Conservation (phyloP, 139 green algal species). For the Eudorina sp. region DNA sequence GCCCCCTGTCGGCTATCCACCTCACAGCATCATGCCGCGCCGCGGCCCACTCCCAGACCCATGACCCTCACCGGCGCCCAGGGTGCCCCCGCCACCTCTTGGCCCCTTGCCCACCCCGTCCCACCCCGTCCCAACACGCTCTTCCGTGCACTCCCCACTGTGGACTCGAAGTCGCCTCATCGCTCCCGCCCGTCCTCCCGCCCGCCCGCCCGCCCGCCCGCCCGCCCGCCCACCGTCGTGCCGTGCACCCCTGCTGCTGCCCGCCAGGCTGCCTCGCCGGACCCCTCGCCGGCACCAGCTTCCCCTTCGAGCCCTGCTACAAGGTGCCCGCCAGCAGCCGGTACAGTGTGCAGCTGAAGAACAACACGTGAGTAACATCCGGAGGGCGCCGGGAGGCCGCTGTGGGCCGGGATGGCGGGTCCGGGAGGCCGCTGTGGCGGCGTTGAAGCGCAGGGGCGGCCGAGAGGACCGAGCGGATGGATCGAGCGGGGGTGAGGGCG, state of each 20-base stretch:
- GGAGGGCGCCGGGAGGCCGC: background rate
- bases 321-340: slow-evolving; percentile 8
- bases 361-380: slow-evolving; percentile 41
- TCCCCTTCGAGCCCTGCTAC: slow-evolving; percentile 28
- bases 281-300: background rate
- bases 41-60: too few species aligned
- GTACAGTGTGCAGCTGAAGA: background rate
- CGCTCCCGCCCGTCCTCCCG: background rate
- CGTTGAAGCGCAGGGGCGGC: background rate
- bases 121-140: too few species aligned
- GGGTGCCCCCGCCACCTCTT: too few species aligned
- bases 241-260: background rate
- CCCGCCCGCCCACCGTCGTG: background rate
- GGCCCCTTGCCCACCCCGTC: too few species aligned
- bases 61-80: too few species aligned
- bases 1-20: too few species aligned
- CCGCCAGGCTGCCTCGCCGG: background rate
- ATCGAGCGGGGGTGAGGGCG: background rate
- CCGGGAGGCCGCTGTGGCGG: background rate
- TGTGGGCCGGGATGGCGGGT: background rate
- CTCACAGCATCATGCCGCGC: too few species aligned
- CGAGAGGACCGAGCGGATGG: background rate
- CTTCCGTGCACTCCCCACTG: too few species aligned
- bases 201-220: background rate
- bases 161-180: too few species aligned